Base-by-base conservation (phyloP, 2,329 filamentous ascomycete species). In the Fusarium brachygibbosum region DNA sequence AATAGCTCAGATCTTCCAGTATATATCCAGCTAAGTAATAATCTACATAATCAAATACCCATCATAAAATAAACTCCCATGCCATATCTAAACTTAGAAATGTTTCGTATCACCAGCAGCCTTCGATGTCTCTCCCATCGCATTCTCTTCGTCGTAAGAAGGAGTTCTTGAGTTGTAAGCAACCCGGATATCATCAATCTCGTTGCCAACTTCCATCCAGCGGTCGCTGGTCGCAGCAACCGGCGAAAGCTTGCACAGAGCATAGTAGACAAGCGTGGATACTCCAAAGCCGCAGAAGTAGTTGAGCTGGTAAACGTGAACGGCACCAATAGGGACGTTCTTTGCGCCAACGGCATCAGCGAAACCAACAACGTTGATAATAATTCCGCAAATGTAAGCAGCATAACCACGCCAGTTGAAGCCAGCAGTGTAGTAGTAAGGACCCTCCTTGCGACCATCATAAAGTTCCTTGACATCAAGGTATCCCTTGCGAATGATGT, bases 301-400 rank as follows among this genome's bases (percentile, higher is more conserved):
- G 79, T 97, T 97, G 73, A 98, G 76, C 70, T 94, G 92, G 83
- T 97, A 98, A 63, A 98, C 88, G 76, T 97, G 97, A 1, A 86
- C 88, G 3, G 95, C 94, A 1, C 91, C 94, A 8, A 87, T 82
- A 0, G 95, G 94, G 0, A 97, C 93, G 3, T 82, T 68, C 19
- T 75, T 77, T 17, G 63, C 63, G 1, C 93, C 93, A 28, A 97
- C 87, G 0, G 92, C 93, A 4, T 93, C 94, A 1, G 90, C 93
- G 70, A 98, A 98, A 1, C 94, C 94, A 6, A 97, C 93, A 6
- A 98, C 92, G 73, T 97, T 97, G 83, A 97, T 91, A 7, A 96
- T 77, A 66, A 97, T 97, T 14, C 94, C 94, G 2, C 87, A 83
- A 62, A 97, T 86, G 77, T 97, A 97, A 0, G 94, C 92, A 1